Evolutionary conservation across 768 basidiomycete genomes (phyloP).

Genomic region (Russula sp.): DNA sequence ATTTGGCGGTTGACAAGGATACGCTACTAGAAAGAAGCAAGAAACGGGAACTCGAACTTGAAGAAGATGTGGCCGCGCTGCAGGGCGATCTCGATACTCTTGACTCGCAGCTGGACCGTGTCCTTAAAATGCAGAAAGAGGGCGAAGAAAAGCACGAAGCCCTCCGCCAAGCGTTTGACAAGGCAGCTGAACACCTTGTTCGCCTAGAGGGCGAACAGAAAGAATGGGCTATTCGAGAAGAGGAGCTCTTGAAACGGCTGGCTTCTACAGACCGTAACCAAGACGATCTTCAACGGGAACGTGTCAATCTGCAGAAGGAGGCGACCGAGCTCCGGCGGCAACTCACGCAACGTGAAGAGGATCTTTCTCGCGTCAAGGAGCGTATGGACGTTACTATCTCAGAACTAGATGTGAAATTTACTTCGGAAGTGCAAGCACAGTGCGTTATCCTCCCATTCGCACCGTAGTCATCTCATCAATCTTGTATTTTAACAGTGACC

Average conservation of each 20-base stretch:
- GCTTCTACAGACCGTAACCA: conserved; percentile 37
- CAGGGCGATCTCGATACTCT: conserved; percentile 82
- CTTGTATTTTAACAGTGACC: conserved; percentile 48
- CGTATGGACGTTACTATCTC: conserved; percentile 60
- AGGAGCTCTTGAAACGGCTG: conserved; percentile 57
- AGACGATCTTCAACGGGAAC: conserved; percentile 47
- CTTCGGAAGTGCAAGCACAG: conserved; percentile 62
- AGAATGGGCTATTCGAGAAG: conserved; percentile 62
- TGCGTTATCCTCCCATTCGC: conserved; percentile 37
- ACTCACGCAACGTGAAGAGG: conserved; percentile 75
- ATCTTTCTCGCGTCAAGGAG: conserved; percentile 69
- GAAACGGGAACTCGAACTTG: conserved; percentile 76
- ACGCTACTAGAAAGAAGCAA: conserved; percentile 77
- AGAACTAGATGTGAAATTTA: conserved; percentile 71
- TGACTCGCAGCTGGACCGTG: conserved; percentile 81
- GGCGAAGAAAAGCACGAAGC: conserved; percentile 75
- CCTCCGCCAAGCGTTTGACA: conserved; percentile 69
- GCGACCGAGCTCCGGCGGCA: conserved; percentile 69
- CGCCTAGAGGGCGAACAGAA: conserved; percentile 75
- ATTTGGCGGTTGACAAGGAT: conserved; percentile 79
- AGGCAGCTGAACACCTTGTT: conserved; percentile 84
- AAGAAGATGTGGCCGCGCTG: conserved; percentile 77
- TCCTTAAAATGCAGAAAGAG: conserved; percentile 72
- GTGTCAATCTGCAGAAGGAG: conserved; percentile 60
- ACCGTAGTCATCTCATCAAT: neutral